Percentiles rank a stretch among this genome's conserved stretches.
These are phyloP conservation scores for Neurospora tetrasperma DNA, from an alignment of 495 filamentous ascomycete species.

Conservation along the genomic window DNA sequence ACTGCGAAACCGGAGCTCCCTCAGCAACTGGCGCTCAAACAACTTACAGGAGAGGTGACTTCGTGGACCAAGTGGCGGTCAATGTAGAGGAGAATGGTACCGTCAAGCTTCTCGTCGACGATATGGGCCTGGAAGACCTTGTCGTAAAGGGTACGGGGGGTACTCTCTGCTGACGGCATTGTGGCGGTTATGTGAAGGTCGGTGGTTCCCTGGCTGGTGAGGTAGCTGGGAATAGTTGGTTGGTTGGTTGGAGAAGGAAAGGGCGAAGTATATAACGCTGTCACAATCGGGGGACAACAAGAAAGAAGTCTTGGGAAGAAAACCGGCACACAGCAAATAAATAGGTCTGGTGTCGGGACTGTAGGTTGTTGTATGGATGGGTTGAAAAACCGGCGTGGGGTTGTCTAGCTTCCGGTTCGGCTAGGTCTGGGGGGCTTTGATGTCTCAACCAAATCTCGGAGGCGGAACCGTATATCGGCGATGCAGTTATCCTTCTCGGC, in stretches of 20 bases:
- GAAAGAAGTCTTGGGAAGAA: not conserved
- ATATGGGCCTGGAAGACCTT: slow-evolving; percentile 92
- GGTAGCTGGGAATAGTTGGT: too few species aligned
- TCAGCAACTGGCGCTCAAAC: not conserved
- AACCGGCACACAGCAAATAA: not conserved
- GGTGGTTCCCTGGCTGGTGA: not conserved
- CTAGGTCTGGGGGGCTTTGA: not conserved
- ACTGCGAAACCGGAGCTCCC: not conserved
- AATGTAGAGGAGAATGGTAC: slow-evolving; percentile 88
- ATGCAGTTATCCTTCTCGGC: not conserved
- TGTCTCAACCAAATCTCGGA: not conserved
- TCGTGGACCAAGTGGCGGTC: slow-evolving; percentile 95
- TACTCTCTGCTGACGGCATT: slow-evolving; percentile 72
- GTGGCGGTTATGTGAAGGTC: slow-evolving; percentile 17
- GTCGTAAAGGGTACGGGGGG: slow-evolving; percentile 89
- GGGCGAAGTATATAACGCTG: not conserved
- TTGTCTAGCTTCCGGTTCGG: not conserved
- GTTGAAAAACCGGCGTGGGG: not conserved
- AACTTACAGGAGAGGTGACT: slow-evolving; percentile 80
- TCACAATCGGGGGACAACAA: not conserved
- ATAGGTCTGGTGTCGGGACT: not conserved
- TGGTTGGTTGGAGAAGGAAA: not conserved
- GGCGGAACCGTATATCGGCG: not conserved
- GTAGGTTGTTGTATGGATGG: not conserved
- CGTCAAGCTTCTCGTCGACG: slow-evolving; percentile 86